Conservation (phyloP, 2,329 filamentous ascomycete genomes). For the Fonsecaea pedrosoi region DNA sequence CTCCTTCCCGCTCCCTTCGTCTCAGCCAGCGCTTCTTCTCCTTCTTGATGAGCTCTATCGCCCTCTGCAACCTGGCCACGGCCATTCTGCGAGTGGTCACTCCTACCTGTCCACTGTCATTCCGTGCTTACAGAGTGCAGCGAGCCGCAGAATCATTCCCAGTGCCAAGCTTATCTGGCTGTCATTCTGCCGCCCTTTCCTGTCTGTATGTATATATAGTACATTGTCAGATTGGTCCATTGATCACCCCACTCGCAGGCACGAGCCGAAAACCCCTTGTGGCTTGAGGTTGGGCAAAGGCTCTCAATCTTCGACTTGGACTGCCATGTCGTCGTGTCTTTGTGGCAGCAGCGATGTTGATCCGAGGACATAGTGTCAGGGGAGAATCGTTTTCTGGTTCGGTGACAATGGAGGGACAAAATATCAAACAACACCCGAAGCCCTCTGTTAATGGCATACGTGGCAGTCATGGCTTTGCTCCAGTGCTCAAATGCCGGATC, state of each 20-base stretch:
- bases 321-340: neutral
- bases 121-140: neutral
- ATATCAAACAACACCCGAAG: neutral
- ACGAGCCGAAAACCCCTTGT: neutral
- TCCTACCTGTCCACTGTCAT: neutral
- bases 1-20: neutral
- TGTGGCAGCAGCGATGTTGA: neutral
- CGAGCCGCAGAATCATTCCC: neutral
- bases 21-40: neutral
- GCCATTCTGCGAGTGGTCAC: constrained; percentile 17
- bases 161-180: neutral
- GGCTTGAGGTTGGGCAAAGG: neutral
- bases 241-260: neutral
- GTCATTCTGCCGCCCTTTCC: neutral
- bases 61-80: constrained; percentile 9
- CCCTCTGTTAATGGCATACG: neutral
- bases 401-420: neutral
- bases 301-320: neutral
- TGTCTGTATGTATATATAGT: constrained; percentile 10
- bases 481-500: neutral
- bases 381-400: neutral
- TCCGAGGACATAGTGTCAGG: neutral
- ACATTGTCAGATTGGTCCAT: constrained; percentile 13
- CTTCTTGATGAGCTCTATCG: neutral
- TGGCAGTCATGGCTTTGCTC: neutral